Conservation (phyloP, 225 moss, liverwort and hornwort species). For the Ulota crispa region DNA sequence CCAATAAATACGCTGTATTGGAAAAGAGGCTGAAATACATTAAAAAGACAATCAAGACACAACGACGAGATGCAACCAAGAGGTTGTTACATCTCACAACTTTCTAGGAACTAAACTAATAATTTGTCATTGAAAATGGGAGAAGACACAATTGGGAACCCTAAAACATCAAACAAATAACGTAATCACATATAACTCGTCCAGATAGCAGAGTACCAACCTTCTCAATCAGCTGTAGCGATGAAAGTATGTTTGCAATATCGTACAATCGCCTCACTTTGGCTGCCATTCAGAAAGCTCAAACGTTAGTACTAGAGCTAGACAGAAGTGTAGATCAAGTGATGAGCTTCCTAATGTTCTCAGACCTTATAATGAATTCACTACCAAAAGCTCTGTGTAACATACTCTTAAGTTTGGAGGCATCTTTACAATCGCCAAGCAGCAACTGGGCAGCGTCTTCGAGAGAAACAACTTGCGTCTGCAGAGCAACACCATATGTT, state of each 20-base stretch:
- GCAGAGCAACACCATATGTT: constrained; percentile 28
- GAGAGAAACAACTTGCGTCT: constrained; percentile 92
- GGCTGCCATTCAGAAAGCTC: constrained; percentile 48
- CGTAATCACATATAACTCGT: background rate
- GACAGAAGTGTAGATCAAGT: background rate
- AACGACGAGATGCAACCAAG: background rate
- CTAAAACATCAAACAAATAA: constrained; percentile 5
- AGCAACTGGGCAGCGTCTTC: constrained; percentile 93
- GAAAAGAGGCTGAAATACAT: background rate
- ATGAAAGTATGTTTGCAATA: constrained; percentile 96
- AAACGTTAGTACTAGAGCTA: constrained; percentile 9
- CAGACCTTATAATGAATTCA: background rate
- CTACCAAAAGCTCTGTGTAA: background rate
- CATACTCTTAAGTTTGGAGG: constrained; percentile 91
- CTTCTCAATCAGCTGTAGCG: constrained; percentile 97
- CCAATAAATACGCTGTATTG: background rate
- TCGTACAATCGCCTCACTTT: constrained; percentile 98
- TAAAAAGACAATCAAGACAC: background rate
- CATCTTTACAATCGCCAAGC: constrained; percentile 84
- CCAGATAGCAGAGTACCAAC: constrained; percentile 32
- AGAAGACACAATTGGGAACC: background rate
- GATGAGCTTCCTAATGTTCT: background rate
- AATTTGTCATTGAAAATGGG: background rate
- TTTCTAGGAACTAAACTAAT: background rate
- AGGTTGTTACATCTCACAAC: background rate